Conservation (phyloP, 768 basidiomycete species). For the Suillus clintonianus region DNA sequence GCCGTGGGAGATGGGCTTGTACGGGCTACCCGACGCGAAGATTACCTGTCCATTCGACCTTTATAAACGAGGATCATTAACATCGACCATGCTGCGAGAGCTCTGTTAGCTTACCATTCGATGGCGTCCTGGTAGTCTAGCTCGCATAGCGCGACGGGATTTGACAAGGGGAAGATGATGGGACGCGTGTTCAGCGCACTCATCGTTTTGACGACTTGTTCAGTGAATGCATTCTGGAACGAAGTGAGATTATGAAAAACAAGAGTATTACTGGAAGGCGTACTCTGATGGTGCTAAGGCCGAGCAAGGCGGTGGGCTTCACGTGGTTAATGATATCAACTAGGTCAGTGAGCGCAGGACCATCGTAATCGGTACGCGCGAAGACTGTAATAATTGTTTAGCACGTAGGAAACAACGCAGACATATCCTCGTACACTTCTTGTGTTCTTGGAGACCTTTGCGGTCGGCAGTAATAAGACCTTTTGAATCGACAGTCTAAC, state of each 20-base stretch:
- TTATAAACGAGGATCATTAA: background rate
- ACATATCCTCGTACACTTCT: constrained; percentile 51
- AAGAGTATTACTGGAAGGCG: background rate
- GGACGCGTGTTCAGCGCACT: constrained; percentile 63
- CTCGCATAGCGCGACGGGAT: constrained; percentile 65
- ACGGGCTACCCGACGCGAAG: constrained; percentile 76
- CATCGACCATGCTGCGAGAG: background rate
- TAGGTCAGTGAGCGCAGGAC: constrained; percentile 60
- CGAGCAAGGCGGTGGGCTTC: constrained; percentile 76
- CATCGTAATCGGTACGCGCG: constrained; percentile 68
- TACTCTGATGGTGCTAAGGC: constrained; percentile 60
- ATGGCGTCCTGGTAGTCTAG: constrained; percentile 63
- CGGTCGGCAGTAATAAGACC: constrained; percentile 74
- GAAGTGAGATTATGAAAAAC: constrained; percentile 1
- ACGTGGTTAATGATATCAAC: constrained; percentile 70
- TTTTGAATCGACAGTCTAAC: constrained; percentile 73
- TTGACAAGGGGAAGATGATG: constrained; percentile 83
- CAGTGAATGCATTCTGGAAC: constrained; percentile 55
- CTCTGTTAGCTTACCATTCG: constrained; percentile 42
- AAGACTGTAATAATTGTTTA: constrained; percentile 47
- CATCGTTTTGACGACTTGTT: constrained; percentile 65
- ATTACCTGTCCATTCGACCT: constrained; percentile 68
- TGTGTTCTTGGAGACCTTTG: constrained; percentile 70
- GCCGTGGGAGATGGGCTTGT: constrained; percentile 50
- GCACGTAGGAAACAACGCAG: background rate